Evolutionary conservation across 192 early-diverging fungal genomes (phyloP).

Genomic region (Rhizoclosmatium sp.): DNA sequence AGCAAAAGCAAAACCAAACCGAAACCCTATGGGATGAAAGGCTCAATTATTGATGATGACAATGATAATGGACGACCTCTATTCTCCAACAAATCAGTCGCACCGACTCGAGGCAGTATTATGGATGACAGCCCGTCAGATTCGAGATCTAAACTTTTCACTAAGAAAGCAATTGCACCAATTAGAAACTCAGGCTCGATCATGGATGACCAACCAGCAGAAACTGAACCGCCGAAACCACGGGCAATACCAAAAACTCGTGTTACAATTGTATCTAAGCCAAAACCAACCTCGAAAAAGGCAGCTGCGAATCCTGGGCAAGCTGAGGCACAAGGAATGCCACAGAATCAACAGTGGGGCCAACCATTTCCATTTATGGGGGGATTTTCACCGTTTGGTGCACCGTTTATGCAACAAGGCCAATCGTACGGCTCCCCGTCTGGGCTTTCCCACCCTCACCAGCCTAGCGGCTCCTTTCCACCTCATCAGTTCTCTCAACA

Average conservation of each 20-base stretch:
- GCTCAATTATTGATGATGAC: not conserved
- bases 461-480: not conserved
- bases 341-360: too few relatives aligned
- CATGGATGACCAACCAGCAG: constrained; percentile 1
- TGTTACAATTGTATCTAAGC: constrained; percentile 19
- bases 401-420: not conserved
- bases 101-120: not conserved
- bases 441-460: too few relatives aligned
- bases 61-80: not conserved
- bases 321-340: too few relatives aligned
- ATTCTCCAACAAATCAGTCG: not conserved
- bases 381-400: not conserved
- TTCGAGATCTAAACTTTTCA: not conserved
- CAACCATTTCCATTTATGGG: not conserved
- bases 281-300: not conserved
- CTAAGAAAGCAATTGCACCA: not conserved
- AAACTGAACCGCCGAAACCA: constrained; percentile 1
- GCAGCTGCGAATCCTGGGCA: not conserved
- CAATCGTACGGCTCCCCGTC: not conserved
- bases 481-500: not conserved
- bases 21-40: not conserved
- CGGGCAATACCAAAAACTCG: constrained; percentile 10
- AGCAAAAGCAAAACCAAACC: not conserved
- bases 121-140: constrained; percentile 16
- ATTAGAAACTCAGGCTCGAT: constrained; percentile 12